These are phyloP conservation scores for Phytophthora vignae DNA, from an alignment of 352 stramenopile genomes.

Conservation along the genomic window DNA sequence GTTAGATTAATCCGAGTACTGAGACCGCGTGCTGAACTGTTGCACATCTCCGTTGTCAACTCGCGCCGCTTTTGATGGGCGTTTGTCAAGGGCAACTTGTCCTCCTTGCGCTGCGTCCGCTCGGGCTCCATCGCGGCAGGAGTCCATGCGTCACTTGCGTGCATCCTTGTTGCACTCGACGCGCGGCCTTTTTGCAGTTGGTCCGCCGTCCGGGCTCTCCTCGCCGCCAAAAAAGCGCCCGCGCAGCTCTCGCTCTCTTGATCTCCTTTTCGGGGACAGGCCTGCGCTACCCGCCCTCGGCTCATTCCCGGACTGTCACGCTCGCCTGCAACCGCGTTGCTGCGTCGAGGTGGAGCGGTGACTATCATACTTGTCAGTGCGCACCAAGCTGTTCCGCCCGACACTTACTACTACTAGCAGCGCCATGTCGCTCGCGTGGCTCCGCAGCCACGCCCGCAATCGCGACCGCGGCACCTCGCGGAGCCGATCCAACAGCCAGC, in stretches of 20 bases:
- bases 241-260: conserved; percentile 27
- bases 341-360: conserved; percentile 20
- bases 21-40: conserved; percentile 23
- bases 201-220: conserved; percentile 36
- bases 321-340: conserved; percentile 30
- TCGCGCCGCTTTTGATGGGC: conserved; percentile 24
- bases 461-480: conserved; percentile 31
- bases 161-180: conserved; percentile 3
- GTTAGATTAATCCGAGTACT: not conserved
- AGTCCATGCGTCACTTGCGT: conserved; percentile 12
- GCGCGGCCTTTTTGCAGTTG: conserved; percentile 39
- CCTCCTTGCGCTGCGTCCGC: conserved; percentile 15
- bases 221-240: conserved; percentile 28
- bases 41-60: conserved; percentile 28
- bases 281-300: conserved; percentile 4
- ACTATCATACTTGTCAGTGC: not conserved
- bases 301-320: conserved; percentile 35
- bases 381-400: not conserved
- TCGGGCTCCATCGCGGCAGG: not conserved
- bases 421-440: conserved; percentile 47
- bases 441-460: conserved; percentile 39
- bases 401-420: conserved; percentile 11
- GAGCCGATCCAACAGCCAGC: conserved; percentile 36
- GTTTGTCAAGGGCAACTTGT: conserved; percentile 27
- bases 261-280: conserved; percentile 11